Evolutionary conservation across 345 rosid species (phyloP).

Genomic region (Raphanus raphanistrum): DNA sequence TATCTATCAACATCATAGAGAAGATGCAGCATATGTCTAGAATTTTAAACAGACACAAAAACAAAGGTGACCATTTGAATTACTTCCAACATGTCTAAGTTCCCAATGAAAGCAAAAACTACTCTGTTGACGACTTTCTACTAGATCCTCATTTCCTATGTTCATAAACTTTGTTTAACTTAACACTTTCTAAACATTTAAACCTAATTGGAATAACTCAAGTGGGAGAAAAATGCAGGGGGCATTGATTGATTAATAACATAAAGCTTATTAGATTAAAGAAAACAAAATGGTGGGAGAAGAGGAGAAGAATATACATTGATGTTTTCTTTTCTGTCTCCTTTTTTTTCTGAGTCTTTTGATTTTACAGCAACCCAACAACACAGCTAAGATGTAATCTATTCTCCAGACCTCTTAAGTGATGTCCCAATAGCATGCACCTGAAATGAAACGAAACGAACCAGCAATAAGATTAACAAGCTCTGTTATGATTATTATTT

Average conservation of each 20-base stretch:
- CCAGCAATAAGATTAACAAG: neutral
- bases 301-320: constrained; percentile 54
- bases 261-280: constrained; percentile 28
- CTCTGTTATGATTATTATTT: neutral
- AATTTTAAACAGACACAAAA: neutral
- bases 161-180: neutral
- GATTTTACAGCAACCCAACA: constrained; percentile 75
- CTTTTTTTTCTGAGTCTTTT: constrained; percentile 24
- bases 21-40: neutral
- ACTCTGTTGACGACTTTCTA: neutral
- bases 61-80: neutral
- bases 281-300: constrained; percentile 29
- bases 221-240: constrained; percentile 2
- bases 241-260: constrained; percentile 23
- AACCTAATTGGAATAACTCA: constrained; percentile 18
- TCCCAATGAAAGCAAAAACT: neutral
- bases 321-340: constrained; percentile 10
- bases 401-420: constrained; percentile 92
- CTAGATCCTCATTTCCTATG: constrained; percentile 6
- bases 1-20: neutral
- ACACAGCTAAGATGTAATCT: constrained; percentile 87
- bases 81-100: neutral
- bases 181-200: neutral
- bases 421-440: constrained; percentile 97
- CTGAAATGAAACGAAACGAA: constrained; percentile 47